These are phyloP conservation scores for Brettanomyces naardenensis DNA, from an alignment of 805 yeast genomes.

Conservation along the genomic window DNA sequence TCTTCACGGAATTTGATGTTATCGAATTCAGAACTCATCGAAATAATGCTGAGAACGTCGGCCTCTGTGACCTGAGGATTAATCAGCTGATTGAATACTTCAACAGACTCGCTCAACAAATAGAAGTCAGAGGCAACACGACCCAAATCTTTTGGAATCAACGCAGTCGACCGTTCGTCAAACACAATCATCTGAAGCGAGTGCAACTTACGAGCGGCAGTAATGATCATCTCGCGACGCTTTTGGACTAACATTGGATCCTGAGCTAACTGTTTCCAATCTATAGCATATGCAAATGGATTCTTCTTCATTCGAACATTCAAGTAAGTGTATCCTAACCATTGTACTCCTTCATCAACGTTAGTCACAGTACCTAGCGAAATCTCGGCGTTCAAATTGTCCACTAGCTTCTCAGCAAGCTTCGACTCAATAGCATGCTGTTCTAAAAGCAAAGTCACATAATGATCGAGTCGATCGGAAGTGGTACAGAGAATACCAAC, in stretches of 20 bases:
- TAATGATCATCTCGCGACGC: slow-evolving; percentile 66
- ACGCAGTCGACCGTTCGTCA: slow-evolving; percentile 75
- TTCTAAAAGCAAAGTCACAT: slow-evolving; percentile 80
- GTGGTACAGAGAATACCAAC: slow-evolving; percentile 88
- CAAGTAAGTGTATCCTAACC: slow-evolving; percentile 97
- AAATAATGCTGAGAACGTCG: slow-evolving; percentile 77
- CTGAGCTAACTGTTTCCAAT: slow-evolving; percentile 73
- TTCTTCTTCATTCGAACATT: slow-evolving; percentile 90
- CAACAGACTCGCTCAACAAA: slow-evolving; percentile 75
- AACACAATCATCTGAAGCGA: slow-evolving; percentile 86
- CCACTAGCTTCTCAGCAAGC: slow-evolving; percentile 69
- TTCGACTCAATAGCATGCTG: slow-evolving; percentile 95
- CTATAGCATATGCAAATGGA: slow-evolving; percentile 87
- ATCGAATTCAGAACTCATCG: slow-evolving; percentile 92
- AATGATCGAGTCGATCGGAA: slow-evolving; percentile 74
- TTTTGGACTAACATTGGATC: slow-evolving; percentile 75
- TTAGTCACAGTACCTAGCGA: slow-evolving; percentile 93
- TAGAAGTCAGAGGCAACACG: slow-evolving; percentile 93
- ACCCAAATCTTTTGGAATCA: slow-evolving; percentile 83
- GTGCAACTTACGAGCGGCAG: slow-evolving; percentile 81
- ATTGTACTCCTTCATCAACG: slow-evolving; percentile 87
- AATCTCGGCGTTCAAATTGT: slow-evolving; percentile 93
- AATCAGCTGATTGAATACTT: slow-evolving; percentile 78
- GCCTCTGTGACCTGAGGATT: slow-evolving; percentile 87
- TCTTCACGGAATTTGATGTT: slow-evolving; percentile 84